Base-by-base conservation (phyloP, 2,329 filamentous ascomycete species). In the Teratosphaeria epicoccoides region DNA sequence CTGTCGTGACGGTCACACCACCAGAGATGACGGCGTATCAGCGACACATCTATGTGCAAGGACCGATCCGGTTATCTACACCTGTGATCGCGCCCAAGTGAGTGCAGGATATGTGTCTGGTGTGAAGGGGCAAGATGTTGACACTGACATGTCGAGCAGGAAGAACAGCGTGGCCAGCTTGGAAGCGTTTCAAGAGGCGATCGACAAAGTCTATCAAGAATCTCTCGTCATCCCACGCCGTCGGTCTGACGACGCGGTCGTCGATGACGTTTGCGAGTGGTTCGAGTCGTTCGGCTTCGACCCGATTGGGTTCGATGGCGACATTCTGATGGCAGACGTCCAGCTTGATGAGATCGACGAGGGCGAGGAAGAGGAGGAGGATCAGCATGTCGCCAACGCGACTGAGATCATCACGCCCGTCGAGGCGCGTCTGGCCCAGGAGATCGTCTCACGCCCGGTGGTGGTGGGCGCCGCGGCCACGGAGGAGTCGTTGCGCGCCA, bases 211-310 rank as follows among this genome's bases (percentile, higher is more conserved):
- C 6, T 66, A 64, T 48, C 61, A 66, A 49, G 49, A 62, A 12
- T 58, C 59, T 2, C 51, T 63, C 33, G 44, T 47, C 10, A 53
- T 65, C 5, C 62, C 61, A 5, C 56, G 66, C 40, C 54, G 66
- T 25, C 51, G 62, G 6, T 66, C 63, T 46, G 68, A 70, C 49
- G 66, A 70, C 52, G 60, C 59, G 0, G 60, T 62, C 5, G 55
- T 68, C 17, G 71, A 74, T 22, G 65, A 69, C 24, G 63, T 73
- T n/a, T 68, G 69, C 46, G 64, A 65, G 43, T 74, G 68, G 59
- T 72, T 74, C 47, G 64, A 69, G 22, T 63, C 63, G 2, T 67
- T 73, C 46, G 66, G 66, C 12, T 62, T 71, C n/a, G 62, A 64
- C 25, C 53, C 60, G 11, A 61, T 63, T 7, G 52, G 47, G 4